Conservation (phyloP, 1,284 basidiomycete species). For the Marasmius sp. region DNA sequence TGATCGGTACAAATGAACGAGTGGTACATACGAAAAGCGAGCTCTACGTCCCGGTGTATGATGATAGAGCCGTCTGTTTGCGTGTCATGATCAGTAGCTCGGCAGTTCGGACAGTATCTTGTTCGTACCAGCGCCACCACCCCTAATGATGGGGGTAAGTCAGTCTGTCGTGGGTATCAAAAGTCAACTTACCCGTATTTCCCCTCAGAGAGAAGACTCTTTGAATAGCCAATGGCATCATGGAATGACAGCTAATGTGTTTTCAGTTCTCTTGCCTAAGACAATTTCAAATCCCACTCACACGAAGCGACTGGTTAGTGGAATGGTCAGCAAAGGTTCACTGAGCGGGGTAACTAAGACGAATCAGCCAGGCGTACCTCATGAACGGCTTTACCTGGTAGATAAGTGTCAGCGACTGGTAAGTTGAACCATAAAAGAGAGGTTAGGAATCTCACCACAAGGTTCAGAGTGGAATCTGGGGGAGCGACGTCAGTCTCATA, state of each 20-base stretch:
- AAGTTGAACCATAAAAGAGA: neutral
- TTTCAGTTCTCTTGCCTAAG: neutral
- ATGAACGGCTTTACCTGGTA: slow-evolving; percentile 9
- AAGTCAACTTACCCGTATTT: slow-evolving; percentile 28
- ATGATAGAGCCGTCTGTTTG: slow-evolving; percentile 36
- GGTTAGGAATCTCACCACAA: slow-evolving; percentile 8
- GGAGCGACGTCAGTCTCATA: neutral
- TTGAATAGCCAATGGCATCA: slow-evolving; percentile 39
- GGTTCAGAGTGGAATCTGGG: slow-evolving; percentile 11
- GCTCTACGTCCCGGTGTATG: slow-evolving; percentile 31
- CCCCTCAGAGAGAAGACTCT: slow-evolving; percentile 17
- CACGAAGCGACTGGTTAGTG: slow-evolving; percentile 14
- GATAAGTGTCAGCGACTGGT: neutral
- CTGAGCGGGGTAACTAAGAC: no score
- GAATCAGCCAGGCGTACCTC: neutral
- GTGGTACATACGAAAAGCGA: neutral
- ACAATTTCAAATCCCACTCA: neutral
- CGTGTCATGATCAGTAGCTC: neutral
- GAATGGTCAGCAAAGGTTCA: no score
- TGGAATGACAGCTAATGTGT: slow-evolving; percentile 31
- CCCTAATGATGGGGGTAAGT: slow-evolving; percentile 12
- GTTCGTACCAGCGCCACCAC: slow-evolving; percentile 19
- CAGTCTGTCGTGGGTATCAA: neutral
- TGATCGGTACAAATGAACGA: neutral
- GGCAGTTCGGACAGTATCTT: neutral